Evolutionary conservation across 192 early-diverging fungal genomes (phyloP), one percentile per base, ranked within the genome.

Genomic region (Backusella sp.): DNA sequence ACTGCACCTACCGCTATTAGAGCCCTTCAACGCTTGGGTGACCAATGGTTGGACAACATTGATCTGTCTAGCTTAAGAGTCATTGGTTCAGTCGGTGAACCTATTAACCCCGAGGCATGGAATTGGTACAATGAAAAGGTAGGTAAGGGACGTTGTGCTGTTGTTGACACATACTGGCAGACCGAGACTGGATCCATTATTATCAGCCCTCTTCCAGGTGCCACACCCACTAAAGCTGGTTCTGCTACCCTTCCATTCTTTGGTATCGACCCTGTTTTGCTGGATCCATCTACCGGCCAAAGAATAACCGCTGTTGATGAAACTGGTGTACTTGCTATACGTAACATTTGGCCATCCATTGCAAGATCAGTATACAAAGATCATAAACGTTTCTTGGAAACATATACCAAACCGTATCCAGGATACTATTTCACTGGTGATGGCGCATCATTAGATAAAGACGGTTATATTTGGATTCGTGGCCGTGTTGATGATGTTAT

Each of bases 51-150:
- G 49, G 87, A 89, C 65, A 85, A 86, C 44, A 91, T 92, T 86
- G 90, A 94, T 70, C 86, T 98, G 53, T 90, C 89, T 49, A 89
- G 91, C n/a, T 90, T 98, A 66, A 91, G 96, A 74, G 92, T 97
- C 37, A 90, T 98, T 23, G 95, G 96, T 66, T 93, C 94, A 17
- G 97, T 97, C 9, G 97, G 97, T 68, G 96, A 98, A 84, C 97
- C 97, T 69, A 98, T 98, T 84, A 96, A 97, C 82, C 94, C 95
- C 39, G 95, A 97, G 75, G 96, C 97, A 26, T 98, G 97, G 96
- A 85, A 90, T 76, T 98, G 97, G 97, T 98, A 98, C 84, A 89
- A 95, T 88, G 88, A 94, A 74, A 90, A 95, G 30, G 94, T 97
- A 37, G 96, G 95, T 26, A 89, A 92, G 72, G 87, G 90, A 17